Evolutionary conservation across 108 stramenopile genomes (phyloP).

Genomic region (Discostella pseudostelligera): DNA sequence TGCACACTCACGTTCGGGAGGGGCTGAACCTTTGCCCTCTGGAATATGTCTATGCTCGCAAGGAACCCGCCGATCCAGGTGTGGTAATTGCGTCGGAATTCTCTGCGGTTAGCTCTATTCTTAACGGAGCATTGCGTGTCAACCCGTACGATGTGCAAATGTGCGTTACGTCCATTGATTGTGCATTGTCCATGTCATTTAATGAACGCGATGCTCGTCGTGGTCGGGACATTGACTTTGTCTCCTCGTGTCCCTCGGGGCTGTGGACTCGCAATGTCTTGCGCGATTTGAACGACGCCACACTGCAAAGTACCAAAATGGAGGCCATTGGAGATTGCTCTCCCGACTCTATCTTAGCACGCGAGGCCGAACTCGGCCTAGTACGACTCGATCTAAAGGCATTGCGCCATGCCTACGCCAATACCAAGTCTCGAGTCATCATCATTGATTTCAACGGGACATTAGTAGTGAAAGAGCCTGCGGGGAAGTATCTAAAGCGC

Average conservation of each 20-base stretch:
- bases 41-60: constrained; percentile 92
- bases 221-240: constrained; percentile 95
- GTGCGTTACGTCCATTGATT: constrained; percentile 88
- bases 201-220: constrained; percentile 87
- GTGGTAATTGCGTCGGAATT: constrained; percentile 98
- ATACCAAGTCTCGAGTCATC: constrained; percentile 83
- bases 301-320: constrained; percentile 25
- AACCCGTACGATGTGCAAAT: constrained; percentile 96
- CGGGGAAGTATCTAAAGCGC: constrained; percentile 95
- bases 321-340: constrained; percentile 35
- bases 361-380: constrained; percentile 56
- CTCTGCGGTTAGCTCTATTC: constrained; percentile 91
- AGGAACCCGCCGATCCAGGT: constrained; percentile 77
- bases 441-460: constrained; percentile 98
- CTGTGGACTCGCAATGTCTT: constrained; percentile 96
- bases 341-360: constrained; percentile 61
- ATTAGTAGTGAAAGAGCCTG: constrained; percentile 91
- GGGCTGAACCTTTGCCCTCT: constrained; percentile 96
- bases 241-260: constrained; percentile 90
- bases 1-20: constrained; percentile 92
- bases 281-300: constrained; percentile 80
- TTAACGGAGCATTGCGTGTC: constrained; percentile 96
- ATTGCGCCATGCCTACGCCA: constrained; percentile 71
- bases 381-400: constrained; percentile 56
- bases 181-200: constrained; percentile 86